phyloP scores from a whole-genome alignment of 371 early-diverging fungal species.

The Funneliformis caledonium region DNA sequence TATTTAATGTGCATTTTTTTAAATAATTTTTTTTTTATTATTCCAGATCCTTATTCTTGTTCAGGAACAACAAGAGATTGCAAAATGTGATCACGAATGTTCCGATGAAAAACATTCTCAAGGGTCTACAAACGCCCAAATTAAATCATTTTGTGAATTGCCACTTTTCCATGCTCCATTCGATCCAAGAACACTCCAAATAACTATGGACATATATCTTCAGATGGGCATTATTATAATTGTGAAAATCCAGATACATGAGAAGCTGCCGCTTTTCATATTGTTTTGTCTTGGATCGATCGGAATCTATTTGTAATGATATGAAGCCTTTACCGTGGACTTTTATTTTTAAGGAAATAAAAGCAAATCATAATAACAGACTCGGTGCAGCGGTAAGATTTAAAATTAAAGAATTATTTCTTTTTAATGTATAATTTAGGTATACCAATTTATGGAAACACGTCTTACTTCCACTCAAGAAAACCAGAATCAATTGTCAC shows the following conservation, averaged over 20 bases:
- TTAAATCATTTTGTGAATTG: constrained; percentile 42
- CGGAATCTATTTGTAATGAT: background rate
- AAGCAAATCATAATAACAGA: constrained; percentile 14
- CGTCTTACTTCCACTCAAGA: background rate
- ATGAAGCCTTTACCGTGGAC: background rate
- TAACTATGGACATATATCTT: constrained; percentile 41
- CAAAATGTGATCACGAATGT: constrained; percentile 42
- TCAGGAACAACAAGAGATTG: constrained; percentile 39
- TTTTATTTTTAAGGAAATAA: background rate
- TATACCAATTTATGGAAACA: constrained; percentile 28
- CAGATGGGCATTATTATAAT: constrained; percentile 35
- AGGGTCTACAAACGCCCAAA: background rate
- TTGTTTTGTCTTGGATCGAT: constrained; percentile 21
- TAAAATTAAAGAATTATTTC: background rate
- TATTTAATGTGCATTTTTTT: background rate
- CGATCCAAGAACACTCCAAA: constrained; percentile 4
- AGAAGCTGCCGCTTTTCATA: constrained; percentile 14
- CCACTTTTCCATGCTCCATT: constrained; percentile 42
- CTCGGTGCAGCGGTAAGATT: constrained; percentile 9
- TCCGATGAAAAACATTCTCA: constrained; percentile 40
- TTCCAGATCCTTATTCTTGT: constrained; percentile 14
- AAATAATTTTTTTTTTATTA: background rate
- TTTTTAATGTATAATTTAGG: background rate
- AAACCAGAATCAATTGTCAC: background rate
- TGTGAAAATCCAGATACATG: constrained; percentile 7